These are phyloP conservation scores for Bruguiera sexangula DNA, from an alignment of 345 rosid species.

Conservation along the genomic window DNA sequence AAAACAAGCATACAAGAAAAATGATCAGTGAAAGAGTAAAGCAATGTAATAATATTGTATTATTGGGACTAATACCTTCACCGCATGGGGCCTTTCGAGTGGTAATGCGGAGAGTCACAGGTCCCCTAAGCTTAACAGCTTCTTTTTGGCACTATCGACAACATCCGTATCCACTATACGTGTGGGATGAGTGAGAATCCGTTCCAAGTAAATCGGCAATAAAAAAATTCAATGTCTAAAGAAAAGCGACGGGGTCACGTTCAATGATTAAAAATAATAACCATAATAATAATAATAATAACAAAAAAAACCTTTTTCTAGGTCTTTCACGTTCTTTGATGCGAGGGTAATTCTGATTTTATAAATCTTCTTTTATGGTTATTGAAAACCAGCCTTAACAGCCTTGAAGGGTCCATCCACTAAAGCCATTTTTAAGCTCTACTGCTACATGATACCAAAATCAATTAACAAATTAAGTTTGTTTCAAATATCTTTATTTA, in stretches of 20 bases:
- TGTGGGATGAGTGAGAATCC: neutral
- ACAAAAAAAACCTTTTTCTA: conserved; percentile 52
- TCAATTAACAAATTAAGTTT: too few species aligned
- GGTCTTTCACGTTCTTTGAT: conserved; percentile 64
- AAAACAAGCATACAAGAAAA: neutral
- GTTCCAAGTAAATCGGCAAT: too few species aligned
- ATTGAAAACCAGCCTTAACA: conserved; percentile 55
- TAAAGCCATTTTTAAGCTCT: conserved; percentile 9
- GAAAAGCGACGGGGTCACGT: too few species aligned
- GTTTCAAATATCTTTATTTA: too few species aligned
- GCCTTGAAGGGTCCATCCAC: conserved; percentile 22
- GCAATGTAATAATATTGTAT: too few species aligned
- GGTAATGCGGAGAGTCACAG: conserved; percentile 18
- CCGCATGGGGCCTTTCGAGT: conserved; percentile 22
- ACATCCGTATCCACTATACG: conserved; percentile 11
- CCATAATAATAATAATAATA: neutral
- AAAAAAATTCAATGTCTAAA: neutral
- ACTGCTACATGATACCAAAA: too few species aligned
- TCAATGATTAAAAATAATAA: too few species aligned
- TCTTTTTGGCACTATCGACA: conserved; percentile 23
- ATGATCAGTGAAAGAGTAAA: neutral
- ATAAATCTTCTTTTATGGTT: conserved; percentile 53
- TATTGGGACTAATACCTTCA: conserved; percentile 11
- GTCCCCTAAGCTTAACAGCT: conserved; percentile 23
- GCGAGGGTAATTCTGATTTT: conserved; percentile 72